These are phyloP conservation scores for Alternaria triticimaculans DNA, from an alignment of 2,329 filamentous ascomycete genomes.

Conservation along the genomic window DNA sequence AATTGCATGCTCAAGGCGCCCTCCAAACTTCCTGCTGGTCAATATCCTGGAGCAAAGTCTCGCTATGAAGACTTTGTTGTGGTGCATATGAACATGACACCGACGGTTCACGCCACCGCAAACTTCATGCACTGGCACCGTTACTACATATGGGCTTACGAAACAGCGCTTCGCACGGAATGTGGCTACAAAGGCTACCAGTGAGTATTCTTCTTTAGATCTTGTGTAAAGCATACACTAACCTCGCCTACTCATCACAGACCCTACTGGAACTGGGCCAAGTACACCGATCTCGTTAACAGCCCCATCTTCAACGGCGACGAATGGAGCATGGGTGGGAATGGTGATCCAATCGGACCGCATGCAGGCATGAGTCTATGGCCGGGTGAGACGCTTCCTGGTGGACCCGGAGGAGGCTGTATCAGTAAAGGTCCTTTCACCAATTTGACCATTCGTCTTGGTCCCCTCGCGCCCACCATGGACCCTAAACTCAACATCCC, in stretches of 20 bases:
- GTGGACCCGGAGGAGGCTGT: slow-evolving; percentile 64
- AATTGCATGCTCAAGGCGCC: slow-evolving; percentile 39
- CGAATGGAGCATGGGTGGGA: slow-evolving; percentile 56
- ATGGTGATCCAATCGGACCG: slow-evolving; percentile 48
- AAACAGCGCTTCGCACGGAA: slow-evolving; percentile 50
- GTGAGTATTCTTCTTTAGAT: neutral
- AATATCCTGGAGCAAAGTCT: slow-evolving; percentile 39
- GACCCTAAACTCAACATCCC: slow-evolving; percentile 38
- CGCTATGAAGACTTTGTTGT: slow-evolving; percentile 47
- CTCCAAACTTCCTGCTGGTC: slow-evolving; percentile 31
- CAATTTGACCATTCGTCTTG: slow-evolving; percentile 53
- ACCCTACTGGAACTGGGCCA: slow-evolving; percentile 63
- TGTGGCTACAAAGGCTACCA: slow-evolving; percentile 52
- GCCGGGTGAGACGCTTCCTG: slow-evolving; percentile 45
- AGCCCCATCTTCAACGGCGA: slow-evolving; percentile 65
- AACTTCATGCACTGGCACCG: slow-evolving; percentile 52
- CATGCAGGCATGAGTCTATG: slow-evolving; percentile 23
- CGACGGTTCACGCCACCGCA: slow-evolving; percentile 35
- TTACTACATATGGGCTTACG: slow-evolving; percentile 53
- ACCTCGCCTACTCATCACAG: neutral
- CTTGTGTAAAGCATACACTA: neutral
- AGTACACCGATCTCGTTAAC: slow-evolving; percentile 53
- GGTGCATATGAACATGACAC: slow-evolving; percentile 43
- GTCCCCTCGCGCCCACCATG: slow-evolving; percentile 53
- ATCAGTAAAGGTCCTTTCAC: slow-evolving; percentile 60